A percentile compares a stretch with the other conserved stretches of the same genome.
Evolutionary conservation across 1,284 basidiomycete species (phyloP).

Genomic region (Dichomitus squalens): DNA sequence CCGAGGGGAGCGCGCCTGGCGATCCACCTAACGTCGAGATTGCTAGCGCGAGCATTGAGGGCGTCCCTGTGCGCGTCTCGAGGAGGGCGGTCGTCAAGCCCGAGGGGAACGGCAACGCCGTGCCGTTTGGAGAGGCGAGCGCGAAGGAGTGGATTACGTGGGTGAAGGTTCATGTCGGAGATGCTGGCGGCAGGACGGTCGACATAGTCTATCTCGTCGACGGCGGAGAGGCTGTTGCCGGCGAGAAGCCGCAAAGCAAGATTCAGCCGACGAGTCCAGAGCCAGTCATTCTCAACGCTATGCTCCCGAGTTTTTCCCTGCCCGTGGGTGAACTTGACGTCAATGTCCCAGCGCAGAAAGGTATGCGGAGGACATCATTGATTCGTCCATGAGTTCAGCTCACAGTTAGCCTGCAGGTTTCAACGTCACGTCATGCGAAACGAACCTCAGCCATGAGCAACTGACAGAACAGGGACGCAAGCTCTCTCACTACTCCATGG

Average conservation of each 20-base stretch:
- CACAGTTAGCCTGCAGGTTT: conserved; percentile 36
- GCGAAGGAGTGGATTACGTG: conserved; percentile 63
- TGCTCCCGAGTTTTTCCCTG: conserved; percentile 69
- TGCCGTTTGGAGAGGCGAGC: conserved; percentile 52
- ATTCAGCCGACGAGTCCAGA: conserved; percentile 31
- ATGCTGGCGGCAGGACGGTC: conserved; percentile 51
- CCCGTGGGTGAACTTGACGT: conserved; percentile 68
- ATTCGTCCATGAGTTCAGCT: neutral
- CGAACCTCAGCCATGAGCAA: conserved; percentile 52
- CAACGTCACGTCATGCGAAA: conserved; percentile 42
- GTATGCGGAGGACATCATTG: conserved; percentile 39
- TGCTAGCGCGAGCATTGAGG: conserved; percentile 61
- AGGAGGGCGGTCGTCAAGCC: conserved; percentile 43
- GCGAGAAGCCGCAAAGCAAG: conserved; percentile 20
- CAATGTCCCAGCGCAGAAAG: conserved; percentile 50
- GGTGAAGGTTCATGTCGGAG: conserved; percentile 61
- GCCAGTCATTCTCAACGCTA: conserved; percentile 44
- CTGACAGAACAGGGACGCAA: conserved; percentile 36
- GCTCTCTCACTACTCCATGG: conserved; percentile 56
- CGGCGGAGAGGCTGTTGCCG: conserved; percentile 19
- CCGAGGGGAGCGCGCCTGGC: neutral
- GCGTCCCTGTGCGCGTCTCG: conserved; percentile 63
- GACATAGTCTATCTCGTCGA: conserved; percentile 67
- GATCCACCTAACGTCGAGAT: conserved; percentile 52
- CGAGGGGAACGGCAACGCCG: conserved; percentile 39